A percentile compares a stretch with the other conserved stretches of the same genome.
phyloP scores from a whole-genome alignment of 139 green algal genomes.

The Chlorella sp. region DNA sequence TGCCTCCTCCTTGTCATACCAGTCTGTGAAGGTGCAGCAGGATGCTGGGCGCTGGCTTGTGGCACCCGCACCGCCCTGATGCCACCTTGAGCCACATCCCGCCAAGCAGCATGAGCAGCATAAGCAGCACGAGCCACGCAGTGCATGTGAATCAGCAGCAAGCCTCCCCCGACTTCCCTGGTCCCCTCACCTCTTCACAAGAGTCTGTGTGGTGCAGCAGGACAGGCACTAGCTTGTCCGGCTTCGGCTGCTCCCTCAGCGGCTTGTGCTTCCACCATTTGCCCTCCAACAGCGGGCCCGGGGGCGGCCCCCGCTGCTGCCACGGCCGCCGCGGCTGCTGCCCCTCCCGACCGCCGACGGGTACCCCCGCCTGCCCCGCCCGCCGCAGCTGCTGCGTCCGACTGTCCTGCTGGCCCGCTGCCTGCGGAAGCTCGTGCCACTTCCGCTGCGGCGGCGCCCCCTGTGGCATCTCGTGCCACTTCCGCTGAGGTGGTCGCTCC shows the following conservation, averaged over 20 bases:
- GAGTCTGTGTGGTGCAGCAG: constrained; percentile 17
- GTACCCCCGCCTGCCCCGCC: neutral
- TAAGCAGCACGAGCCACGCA: too few species aligned
- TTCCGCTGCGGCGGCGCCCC: neutral
- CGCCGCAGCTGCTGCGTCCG: neutral
- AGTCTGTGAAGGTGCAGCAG: too few species aligned
- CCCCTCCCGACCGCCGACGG: neutral
- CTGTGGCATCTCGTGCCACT: neutral
- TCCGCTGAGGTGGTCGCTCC: neutral
- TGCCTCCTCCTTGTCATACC: too few species aligned
- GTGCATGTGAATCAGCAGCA: neutral
- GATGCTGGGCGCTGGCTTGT: too few species aligned
- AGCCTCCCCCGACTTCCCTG: neutral
- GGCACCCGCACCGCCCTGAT: too few species aligned
- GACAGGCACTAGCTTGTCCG: neutral
- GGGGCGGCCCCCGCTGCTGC: neutral
- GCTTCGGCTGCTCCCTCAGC: neutral
- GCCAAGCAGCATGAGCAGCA: too few species aligned
- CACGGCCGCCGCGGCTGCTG: neutral
- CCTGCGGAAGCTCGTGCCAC: neutral
- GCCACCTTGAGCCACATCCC: too few species aligned
- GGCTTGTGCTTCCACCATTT: neutral
- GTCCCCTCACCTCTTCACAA: neutral
- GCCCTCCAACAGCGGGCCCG: neutral
- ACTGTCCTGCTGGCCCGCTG: neutral